Percentiles rank a stretch among this genome's conserved stretches.
Conservation (phyloP, 116 monocot genomes). For the Cymodocea nodosa region DNA sequence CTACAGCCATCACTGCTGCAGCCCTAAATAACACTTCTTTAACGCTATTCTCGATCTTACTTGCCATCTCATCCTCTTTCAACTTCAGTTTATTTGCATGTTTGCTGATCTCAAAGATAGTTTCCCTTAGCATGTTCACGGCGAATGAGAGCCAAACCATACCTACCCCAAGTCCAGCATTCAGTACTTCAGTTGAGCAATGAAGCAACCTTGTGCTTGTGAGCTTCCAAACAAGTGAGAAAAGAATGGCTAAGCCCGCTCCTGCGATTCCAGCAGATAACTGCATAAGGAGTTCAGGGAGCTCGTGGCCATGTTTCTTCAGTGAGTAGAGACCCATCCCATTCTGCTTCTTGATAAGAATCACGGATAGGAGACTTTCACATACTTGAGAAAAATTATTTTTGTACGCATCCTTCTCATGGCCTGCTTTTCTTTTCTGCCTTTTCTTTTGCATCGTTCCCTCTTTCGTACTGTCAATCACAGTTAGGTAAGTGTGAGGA, state of each 20-base stretch:
- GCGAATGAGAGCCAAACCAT: slow-evolving; percentile 69
- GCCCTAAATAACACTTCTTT: slow-evolving; percentile 53
- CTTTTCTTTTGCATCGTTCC: slow-evolving; percentile 41
- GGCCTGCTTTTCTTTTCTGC: slow-evolving; percentile 24
- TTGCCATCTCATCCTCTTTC: slow-evolving; percentile 29
- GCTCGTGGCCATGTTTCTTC: slow-evolving; percentile 48
- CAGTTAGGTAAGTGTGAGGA: slow-evolving; percentile 13
- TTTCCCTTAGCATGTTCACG: slow-evolving; percentile 40
- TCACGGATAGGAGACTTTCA: slow-evolving; percentile 47
- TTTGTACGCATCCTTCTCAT: slow-evolving; percentile 30
- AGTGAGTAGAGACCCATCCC: slow-evolving; percentile 22
- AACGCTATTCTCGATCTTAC: slow-evolving; percentile 29
- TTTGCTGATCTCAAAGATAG: slow-evolving; percentile 24
- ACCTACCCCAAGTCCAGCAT: slow-evolving; percentile 40
- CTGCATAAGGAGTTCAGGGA: slow-evolving; percentile 41
- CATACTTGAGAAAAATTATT: slow-evolving; percentile 37
- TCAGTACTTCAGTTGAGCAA: slow-evolving; percentile 29
- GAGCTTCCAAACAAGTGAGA: slow-evolving; percentile 44
- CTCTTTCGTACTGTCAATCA: slow-evolving; percentile 18
- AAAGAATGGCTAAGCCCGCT: slow-evolving; percentile 59
- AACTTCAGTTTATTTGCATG: slow-evolving; percentile 30
- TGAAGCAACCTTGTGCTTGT: slow-evolving; percentile 18
- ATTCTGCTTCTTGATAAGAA: slow-evolving; percentile 26
- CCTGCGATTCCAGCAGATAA: slow-evolving; percentile 64
- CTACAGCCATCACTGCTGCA: slow-evolving; percentile 29